A percentile compares a stretch with the other conserved stretches of the same genome.
These are phyloP conservation scores for Hevea brasiliensis DNA, from an alignment of 345 rosid species.

Conservation along the genomic window DNA sequence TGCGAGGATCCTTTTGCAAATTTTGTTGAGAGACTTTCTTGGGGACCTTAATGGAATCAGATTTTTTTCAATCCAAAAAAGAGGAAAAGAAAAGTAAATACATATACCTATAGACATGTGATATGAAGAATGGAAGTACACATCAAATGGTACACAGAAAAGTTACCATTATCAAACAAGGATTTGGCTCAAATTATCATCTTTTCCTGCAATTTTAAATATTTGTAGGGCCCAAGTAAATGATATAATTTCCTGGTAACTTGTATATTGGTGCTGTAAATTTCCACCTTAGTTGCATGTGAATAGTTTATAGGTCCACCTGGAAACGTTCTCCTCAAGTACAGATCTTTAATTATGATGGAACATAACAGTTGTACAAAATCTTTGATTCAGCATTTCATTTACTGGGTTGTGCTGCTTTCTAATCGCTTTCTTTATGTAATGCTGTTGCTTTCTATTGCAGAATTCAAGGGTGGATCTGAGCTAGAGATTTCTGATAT, in stretches of 20 bases:
- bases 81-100: neutral
- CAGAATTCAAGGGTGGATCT: conserved; percentile 63
- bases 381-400: neutral
- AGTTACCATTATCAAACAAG: neutral
- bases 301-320: neutral
- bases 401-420: neutral
- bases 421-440: neutral
- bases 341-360: neutral
- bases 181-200: neutral
- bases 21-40: too few species aligned
- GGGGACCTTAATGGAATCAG: neutral
- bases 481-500: conserved; percentile 60
- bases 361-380: neutral
- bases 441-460: conserved; percentile 15
- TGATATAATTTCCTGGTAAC: neutral
- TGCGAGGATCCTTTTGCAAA: too few species aligned
- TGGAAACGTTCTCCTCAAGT: neutral
- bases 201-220: neutral
- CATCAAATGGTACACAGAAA: neutral
- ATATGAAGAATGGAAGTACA: neutral
- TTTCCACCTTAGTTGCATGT: too few species aligned
- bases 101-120: neutral
- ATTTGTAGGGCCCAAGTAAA: neutral
- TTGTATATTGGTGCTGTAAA: neutral
- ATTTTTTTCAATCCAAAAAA: neutral